Conservation (phyloP, 805 yeast species). For the Wickerhamomyces bisporus region DNA sequence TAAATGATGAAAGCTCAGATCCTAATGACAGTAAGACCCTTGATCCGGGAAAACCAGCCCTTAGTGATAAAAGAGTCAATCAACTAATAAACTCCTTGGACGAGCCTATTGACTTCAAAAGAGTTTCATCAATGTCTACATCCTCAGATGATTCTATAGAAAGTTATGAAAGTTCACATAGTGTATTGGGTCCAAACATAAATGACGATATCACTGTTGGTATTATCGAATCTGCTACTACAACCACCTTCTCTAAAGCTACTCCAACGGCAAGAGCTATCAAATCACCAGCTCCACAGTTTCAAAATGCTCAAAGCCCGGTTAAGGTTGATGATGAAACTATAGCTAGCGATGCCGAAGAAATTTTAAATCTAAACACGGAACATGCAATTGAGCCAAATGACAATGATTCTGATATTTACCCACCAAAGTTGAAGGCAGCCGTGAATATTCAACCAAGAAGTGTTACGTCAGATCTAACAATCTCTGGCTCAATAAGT, state of each 20-base stretch:
- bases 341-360: no score
- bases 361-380: no score
- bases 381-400: no score
- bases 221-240: slow-evolving; percentile 12
- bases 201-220: slow-evolving; percentile 13
- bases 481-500: no score
- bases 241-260: slow-evolving; percentile 14
- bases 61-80: slow-evolving; percentile 13
- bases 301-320: neutral
- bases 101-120: slow-evolving; percentile 36
- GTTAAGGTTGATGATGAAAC: neutral
- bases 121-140: slow-evolving; percentile 34
- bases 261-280: slow-evolving; percentile 13
- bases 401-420: no score
- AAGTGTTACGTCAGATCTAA: neutral
- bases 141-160: slow-evolving; percentile 14
- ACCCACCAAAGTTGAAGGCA: slow-evolving; percentile 6
- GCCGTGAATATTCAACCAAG: slow-evolving; percentile 12
- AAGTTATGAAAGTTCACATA: slow-evolving; percentile 5
- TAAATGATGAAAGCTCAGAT: slow-evolving; percentile 4
- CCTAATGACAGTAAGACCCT: slow-evolving; percentile 29
- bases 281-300: slow-evolving; percentile 7
- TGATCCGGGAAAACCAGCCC: slow-evolving; percentile 39
- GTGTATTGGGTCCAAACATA: slow-evolving; percentile 5
- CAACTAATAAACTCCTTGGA: slow-evolving; percentile 27